Percentiles rank a stretch among this genome's conserved stretches.
These are phyloP conservation scores for Schrenkiella parvula DNA, from an alignment of 345 rosid genomes.

Conservation along the genomic window DNA sequence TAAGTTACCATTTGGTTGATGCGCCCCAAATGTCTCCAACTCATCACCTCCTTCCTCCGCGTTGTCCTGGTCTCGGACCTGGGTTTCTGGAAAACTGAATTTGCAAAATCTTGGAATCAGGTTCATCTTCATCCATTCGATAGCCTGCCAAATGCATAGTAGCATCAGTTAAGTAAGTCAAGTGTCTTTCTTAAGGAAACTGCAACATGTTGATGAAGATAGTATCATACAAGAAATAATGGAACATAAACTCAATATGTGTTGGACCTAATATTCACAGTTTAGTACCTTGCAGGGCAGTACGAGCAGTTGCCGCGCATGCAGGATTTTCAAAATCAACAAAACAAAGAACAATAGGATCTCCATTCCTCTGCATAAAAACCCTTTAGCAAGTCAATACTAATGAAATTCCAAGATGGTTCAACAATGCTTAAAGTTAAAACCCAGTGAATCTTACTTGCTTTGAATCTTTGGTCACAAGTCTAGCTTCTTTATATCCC, in stretches of 20 bases:
- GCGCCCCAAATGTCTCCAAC: slow-evolving; percentile 9
- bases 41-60: slow-evolving; percentile 56
- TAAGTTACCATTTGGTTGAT: slow-evolving; percentile 18
- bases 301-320: slow-evolving; percentile 90
- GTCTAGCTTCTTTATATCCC: slow-evolving; percentile 81
- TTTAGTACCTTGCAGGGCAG: slow-evolving; percentile 73
- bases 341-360: slow-evolving; percentile 80
- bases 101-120: slow-evolving; percentile 62
- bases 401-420: neutral
- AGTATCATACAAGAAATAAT: neutral
- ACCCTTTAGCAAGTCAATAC: neutral
- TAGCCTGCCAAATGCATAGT: slow-evolving; percentile 44
- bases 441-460: slow-evolving; percentile 43
- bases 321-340: slow-evolving; percentile 79
- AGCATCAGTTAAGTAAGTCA: neutral
- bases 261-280: neutral
- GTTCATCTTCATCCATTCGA: slow-evolving; percentile 67
- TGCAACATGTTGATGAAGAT: neutral
- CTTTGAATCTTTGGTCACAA: slow-evolving; percentile 69
- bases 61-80: slow-evolving; percentile 61
- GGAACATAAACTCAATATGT: neutral
- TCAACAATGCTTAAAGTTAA: neutral
- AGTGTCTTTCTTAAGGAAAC: neutral
- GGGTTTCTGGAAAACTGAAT: slow-evolving; percentile 72
- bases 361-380: slow-evolving; percentile 73